Percentiles rank a stretch among this genome's conserved stretches.
Evolutionary conservation across 1,284 basidiomycete genomes (phyloP).

Genomic region (Cryptococcus maquisensis): DNA sequence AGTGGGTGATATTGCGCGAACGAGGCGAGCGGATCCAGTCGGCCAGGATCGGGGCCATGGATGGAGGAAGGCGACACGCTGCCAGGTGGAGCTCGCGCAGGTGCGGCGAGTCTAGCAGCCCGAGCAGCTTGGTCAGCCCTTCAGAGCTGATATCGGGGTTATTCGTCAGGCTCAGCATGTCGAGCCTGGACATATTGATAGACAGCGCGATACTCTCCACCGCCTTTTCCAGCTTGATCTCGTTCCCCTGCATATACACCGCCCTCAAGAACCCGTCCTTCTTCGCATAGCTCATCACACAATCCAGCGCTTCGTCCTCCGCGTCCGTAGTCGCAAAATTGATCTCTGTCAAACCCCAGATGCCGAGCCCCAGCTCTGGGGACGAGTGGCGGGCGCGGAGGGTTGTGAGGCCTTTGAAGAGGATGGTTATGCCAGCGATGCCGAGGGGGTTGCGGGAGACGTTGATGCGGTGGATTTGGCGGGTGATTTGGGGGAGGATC

Average conservation of each 20-base stretch:
- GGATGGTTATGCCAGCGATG: constrained; percentile 27
- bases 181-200: constrained; percentile 30
- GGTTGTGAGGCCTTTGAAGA: constrained; percentile 32
- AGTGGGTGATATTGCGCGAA: constrained; percentile 19
- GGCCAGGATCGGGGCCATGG: constrained; percentile 6
- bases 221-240: constrained; percentile 21
- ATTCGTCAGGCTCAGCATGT: constrained; percentile 29
- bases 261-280: constrained; percentile 31
- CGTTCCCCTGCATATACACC: constrained; percentile 35
- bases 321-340: constrained; percentile 33
- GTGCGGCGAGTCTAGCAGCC: constrained; percentile 19
- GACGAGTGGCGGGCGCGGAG: constrained; percentile 23
- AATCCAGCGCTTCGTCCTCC: constrained; percentile 26
- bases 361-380: constrained; percentile 7
- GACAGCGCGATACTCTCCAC: constrained; percentile 24
- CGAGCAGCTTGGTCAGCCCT: constrained; percentile 23
- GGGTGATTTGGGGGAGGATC: constrained; percentile 30
- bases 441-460: constrained; percentile 42
- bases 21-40: constrained; percentile 21
- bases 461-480: constrained; percentile 35
- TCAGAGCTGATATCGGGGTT: constrained; percentile 24
- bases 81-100: constrained; percentile 36
- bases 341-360: constrained; percentile 40
- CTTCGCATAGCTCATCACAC: constrained; percentile 30
- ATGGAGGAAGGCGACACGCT: constrained; percentile 26